Evolutionary conservation across 495 filamentous ascomycete genomes (phyloP).

Genomic region (Penicillium paxilli): DNA sequence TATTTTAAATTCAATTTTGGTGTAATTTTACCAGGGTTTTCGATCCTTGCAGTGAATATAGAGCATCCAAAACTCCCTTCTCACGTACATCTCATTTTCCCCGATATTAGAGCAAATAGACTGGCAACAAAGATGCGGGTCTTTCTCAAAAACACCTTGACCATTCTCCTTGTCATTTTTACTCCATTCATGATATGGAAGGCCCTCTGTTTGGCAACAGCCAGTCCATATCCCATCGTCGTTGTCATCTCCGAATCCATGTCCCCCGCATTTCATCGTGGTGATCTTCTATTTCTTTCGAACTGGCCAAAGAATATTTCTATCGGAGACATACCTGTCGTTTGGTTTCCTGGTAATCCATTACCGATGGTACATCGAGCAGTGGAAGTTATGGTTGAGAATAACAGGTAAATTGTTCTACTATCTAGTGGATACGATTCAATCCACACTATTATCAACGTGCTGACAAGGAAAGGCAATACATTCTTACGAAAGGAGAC

Average conservation of each 20-base stretch:
- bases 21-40: too few species aligned
- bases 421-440: too few species aligned
- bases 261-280: conserved; percentile 36
- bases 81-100: too few species aligned
- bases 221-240: conserved; percentile 4
- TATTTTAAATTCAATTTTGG: too few species aligned
- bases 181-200: conserved; percentile 10
- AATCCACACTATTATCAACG: too few species aligned
- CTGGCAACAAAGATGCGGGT: too few species aligned
- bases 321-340: conserved; percentile 31
- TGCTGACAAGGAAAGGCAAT: conserved; percentile 12
- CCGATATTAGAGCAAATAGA: too few species aligned
- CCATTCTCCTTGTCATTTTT: neutral
- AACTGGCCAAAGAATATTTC: conserved; percentile 17
- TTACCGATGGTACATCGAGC: conserved; percentile 40
- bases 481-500: conserved; percentile 29
- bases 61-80: too few species aligned
- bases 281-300: conserved; percentile 32
- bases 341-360: conserved; percentile 28
- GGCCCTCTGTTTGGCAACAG: neutral
- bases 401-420: too few species aligned
- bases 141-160: neutral
- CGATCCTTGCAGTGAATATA: too few species aligned
- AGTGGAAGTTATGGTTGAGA: conserved; percentile 10
- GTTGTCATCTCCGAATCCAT: conserved; percentile 21